These are phyloP conservation scores for Drechmeria coniospora DNA, from an alignment of 2,329 filamentous ascomycete genomes.

Conservation along the genomic window DNA sequence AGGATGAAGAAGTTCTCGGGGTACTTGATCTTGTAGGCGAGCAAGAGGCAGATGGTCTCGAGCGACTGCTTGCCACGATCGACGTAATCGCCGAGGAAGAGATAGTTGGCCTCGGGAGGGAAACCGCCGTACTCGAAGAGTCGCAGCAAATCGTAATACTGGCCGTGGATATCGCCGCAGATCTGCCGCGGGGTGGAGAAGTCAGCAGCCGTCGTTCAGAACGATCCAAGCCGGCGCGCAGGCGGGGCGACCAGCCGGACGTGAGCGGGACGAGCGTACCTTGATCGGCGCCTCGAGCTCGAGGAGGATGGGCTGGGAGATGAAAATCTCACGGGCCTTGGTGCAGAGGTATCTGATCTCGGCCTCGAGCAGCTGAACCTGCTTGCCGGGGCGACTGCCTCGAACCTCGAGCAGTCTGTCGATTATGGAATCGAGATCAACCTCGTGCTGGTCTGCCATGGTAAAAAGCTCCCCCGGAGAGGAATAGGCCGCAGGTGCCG, in stretches of 20 bases:
- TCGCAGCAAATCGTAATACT: conserved; percentile 95
- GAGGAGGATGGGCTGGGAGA: conserved; percentile 93
- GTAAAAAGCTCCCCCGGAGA: conserved; percentile 19
- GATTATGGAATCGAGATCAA: conserved; percentile 99
- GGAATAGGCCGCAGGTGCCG: conserved; percentile 23
- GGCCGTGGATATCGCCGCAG: conserved; percentile 96
- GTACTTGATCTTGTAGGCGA: conserved; percentile 99
- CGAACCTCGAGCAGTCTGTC: conserved; percentile 94
- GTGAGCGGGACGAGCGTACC: no score
- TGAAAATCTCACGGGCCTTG: conserved; percentile 98
- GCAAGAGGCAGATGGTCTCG: conserved; percentile 90
- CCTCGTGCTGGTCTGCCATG: conserved; percentile 62
- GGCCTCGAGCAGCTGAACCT: conserved; percentile 89
- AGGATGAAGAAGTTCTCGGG: conserved; percentile 99
- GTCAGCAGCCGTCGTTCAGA: conserved; percentile 5
- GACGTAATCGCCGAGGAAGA: conserved; percentile 98
- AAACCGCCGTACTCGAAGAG: conserved; percentile 98
- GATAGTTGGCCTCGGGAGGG: conserved; percentile 96
- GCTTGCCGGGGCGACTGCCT: conserved; percentile 94
- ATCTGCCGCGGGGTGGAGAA: conserved; percentile 46
- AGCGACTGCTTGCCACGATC: conserved; percentile 98
- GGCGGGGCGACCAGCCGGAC: conserved; percentile 2
- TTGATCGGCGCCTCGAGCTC: conserved; percentile 98
- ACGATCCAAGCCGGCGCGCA: conserved; percentile 1
- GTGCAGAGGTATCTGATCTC: conserved; percentile 97